phyloP scores from a whole-genome alignment of 1,284 basidiomycete genomes.

The Ustilago shanxiensis region DNA sequence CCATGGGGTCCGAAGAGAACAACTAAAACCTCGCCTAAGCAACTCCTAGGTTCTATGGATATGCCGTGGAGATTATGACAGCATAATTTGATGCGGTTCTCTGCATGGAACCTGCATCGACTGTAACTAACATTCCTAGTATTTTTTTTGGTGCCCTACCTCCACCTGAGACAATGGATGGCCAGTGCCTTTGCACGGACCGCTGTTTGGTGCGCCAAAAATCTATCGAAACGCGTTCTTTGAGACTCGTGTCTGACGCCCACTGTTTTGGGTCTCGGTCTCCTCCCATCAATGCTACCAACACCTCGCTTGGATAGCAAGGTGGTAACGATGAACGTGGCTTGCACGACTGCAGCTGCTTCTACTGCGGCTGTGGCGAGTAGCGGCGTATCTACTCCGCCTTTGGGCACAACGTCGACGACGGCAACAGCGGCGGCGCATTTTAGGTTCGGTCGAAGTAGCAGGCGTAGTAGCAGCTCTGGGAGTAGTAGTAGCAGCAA shows the following conservation, averaged over 20 bases:
- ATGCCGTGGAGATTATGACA: neutral
- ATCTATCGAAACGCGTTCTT: neutral
- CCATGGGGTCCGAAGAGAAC: too few species aligned
- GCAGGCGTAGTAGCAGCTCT: conserved; percentile 17
- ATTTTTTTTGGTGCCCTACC: neutral
- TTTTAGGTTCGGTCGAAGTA: conserved; percentile 14
- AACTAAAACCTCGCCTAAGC: too few species aligned
- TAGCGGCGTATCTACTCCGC: neutral
- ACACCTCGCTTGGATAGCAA: neutral
- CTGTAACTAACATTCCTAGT: too few species aligned
- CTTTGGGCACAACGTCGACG: conserved; percentile 1
- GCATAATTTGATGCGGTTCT: neutral
- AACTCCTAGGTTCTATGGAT: too few species aligned
- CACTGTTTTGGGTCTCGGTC: neutral
- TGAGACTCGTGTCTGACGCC: neutral
- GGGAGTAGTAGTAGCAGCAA: conserved; percentile 24
- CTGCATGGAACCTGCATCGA: neutral
- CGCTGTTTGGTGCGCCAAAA: conserved; percentile 5
- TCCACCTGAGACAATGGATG: neutral
- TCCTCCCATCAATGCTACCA: neutral
- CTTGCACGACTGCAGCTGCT: neutral
- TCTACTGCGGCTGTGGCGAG: neutral
- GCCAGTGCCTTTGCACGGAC: neutral
- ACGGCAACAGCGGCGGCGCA: conserved; percentile 10
- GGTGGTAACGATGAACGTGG: neutral